Base-by-base conservation (phyloP, 495 filamentous ascomycete species). In the Schizothecium vesticola region DNA sequence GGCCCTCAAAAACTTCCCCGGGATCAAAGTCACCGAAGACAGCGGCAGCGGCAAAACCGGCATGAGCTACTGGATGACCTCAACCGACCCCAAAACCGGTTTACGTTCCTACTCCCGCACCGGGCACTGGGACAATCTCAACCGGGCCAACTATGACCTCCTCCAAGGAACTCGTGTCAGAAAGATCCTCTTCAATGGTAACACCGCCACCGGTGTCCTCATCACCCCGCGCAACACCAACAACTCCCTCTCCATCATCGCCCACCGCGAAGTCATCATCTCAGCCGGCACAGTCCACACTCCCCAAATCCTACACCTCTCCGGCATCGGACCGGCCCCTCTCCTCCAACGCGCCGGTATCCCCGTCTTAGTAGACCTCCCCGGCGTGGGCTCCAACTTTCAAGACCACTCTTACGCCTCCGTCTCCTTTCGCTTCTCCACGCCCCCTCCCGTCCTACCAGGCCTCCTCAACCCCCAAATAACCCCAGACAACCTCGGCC, bases 361-460 rank as follows among this genome's bases (percentile, higher is more conserved):
- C 25, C 68, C 75, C 0, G 66, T 82, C 3, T 67, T 80, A 4
- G 67, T 82, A 4, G 77, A 87, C 64, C 70, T 84, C 1, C 81
- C 85, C 0, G 80, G 83, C 19, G 86, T 88, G n/a, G 86, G 86
- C 13, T 77, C 80, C 59, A 86, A 87, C 66, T 81, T 86, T 66
- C 86, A 88, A 63, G 86, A 87, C 65, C 84, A 87, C 64, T 71
- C 78, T 8, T 76, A 78, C 68, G 59, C 76, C 23, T 70, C 71
- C 51, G 73, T 63, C 43, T 62, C 63, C 24, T 70, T 77, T 29
- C 57, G 70, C n/a, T n/a, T n/a, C n/a, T n/a, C n/a, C n/a, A n/a
- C n/a, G n/a, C n/a, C n/a, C n/a, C n/a, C n/a, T n/a, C n/a, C 22
- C 69, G 74, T 76, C 63, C 65, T 75, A 69, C 61, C 43, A 51